phyloP scores from a whole-genome alignment of 1,284 basidiomycete species.

The Hypsizygus ulmarius region DNA sequence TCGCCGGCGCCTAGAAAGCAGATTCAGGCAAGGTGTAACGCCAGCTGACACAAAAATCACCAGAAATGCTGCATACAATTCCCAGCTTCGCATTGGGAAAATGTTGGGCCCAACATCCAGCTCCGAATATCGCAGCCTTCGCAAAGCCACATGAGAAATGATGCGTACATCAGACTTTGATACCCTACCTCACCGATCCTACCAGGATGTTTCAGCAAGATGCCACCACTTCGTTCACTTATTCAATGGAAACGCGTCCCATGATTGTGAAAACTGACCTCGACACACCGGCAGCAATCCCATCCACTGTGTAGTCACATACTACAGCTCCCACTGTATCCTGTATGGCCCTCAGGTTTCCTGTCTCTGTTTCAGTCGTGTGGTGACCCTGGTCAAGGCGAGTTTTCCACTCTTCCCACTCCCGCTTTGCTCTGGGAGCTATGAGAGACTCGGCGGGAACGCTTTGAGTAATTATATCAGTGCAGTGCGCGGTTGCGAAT shows the following conservation, averaged over 20 bases:
- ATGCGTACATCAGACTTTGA: neutral
- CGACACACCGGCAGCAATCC: slow-evolving; percentile 69
- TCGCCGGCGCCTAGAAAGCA: slow-evolving; percentile 49
- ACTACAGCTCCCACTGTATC: slow-evolving; percentile 77
- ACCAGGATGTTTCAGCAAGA: slow-evolving; percentile 69
- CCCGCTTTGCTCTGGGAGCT: slow-evolving; percentile 43
- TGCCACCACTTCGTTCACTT: slow-evolving; percentile 59
- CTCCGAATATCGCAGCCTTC: slow-evolving; percentile 61
- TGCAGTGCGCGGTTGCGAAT: slow-evolving; percentile 38
- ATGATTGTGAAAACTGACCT: slow-evolving; percentile 41
- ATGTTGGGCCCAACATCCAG: slow-evolving; percentile 68
- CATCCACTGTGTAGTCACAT: slow-evolving; percentile 37
- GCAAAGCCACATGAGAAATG: neutral
- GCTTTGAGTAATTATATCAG: slow-evolving; percentile 26
- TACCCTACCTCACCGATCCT: slow-evolving; percentile 63
- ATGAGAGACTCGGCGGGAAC: slow-evolving; percentile 47
- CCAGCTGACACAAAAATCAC: slow-evolving; percentile 30
- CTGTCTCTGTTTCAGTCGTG: neutral
- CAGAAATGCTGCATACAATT: slow-evolving; percentile 70
- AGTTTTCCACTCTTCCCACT: slow-evolving; percentile 62
- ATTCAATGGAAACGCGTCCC: slow-evolving; percentile 2
- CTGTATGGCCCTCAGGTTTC: slow-evolving; percentile 42
- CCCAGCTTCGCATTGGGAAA: slow-evolving; percentile 22
- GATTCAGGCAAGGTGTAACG: neutral
- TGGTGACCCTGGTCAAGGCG: slow-evolving; percentile 31